Evolutionary conservation across 257 asterid species (phyloP).

Genomic region (Marsdenia floribunda): DNA sequence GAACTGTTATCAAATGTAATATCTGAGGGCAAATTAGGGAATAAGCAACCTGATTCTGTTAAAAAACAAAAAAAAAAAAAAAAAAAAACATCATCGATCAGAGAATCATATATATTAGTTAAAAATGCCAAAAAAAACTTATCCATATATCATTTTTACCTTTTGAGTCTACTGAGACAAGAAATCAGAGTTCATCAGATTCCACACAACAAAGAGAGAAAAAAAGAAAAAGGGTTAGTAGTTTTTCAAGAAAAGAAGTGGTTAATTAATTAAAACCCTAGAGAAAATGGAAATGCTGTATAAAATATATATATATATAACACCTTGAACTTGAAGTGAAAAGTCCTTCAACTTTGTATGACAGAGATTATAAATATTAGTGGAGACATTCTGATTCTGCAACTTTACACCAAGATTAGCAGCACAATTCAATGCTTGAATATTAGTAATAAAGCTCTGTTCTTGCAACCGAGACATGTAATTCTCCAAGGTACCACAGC

Average conservation of each 20-base stretch:
- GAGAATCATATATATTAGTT: too few species aligned
- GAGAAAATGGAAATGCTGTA: background rate
- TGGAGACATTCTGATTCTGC: constrained; percentile 17
- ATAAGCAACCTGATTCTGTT: constrained; percentile 30
- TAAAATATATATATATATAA: too few species aligned
- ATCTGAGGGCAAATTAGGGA: constrained; percentile 24
- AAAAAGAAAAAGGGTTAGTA: background rate
- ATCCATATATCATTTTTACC: constrained; percentile 14
- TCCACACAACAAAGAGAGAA: background rate
- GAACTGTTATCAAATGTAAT: constrained; percentile 23
- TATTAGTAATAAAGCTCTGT: constrained; percentile 25
- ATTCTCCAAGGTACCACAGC: constrained; percentile 24
- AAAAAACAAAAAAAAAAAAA: background rate
- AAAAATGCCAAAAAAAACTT: too few species aligned
- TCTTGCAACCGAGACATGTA: constrained; percentile 27
- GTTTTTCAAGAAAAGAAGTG: background rate
- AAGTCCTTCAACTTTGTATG: constrained; percentile 29
- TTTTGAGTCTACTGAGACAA: constrained; percentile 24
- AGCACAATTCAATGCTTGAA: constrained; percentile 34
- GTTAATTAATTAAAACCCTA: background rate
- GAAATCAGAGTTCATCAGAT: background rate
- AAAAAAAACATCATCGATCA: background rate
- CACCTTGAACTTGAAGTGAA: constrained; percentile 37
- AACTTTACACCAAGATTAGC: constrained; percentile 22
- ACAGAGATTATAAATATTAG: constrained; percentile 23